A percentile compares a stretch with the other conserved stretches of the same genome.
phyloP scores from a whole-genome alignment of 2,329 filamentous ascomycete species.

The Hypoxylon sp. region DNA sequence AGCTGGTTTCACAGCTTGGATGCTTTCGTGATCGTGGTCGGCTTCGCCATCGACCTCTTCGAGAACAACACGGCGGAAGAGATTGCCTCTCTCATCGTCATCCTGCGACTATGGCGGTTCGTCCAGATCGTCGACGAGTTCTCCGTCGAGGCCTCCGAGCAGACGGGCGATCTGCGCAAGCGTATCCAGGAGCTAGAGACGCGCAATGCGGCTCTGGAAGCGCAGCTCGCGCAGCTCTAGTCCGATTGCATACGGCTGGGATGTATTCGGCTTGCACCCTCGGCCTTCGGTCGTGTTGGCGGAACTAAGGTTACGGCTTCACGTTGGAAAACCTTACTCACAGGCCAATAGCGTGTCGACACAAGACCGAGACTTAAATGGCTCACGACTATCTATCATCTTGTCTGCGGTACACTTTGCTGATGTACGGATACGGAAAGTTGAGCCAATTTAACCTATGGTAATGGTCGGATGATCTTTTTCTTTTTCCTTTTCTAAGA shows the following conservation, averaged over 20 bases:
- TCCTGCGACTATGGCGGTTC: slow-evolving; percentile 75
- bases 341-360: slow-evolving; percentile 2
- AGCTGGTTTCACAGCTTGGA: slow-evolving; percentile 74
- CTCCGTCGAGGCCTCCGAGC: slow-evolving; percentile 71
- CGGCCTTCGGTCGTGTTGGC: slow-evolving; percentile 17
- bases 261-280: not conserved
- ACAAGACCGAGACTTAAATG: not conserved
- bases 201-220: slow-evolving; percentile 57
- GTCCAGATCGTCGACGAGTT: slow-evolving; percentile 79
- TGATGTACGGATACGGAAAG: not conserved
- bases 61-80: slow-evolving; percentile 71
- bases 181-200: slow-evolving; percentile 64
- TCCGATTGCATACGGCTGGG: not conserved
- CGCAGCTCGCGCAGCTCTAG: slow-evolving; percentile 30
- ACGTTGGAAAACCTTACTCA: slow-evolving; percentile 28
- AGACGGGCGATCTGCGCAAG: slow-evolving; percentile 67
- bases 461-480: slow-evolving; percentile 1
- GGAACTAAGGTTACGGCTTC: slow-evolving; percentile 33
- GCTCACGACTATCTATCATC: slow-evolving; percentile 1
- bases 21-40: slow-evolving; percentile 70
- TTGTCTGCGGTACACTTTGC: slow-evolving; percentile 3
- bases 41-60: slow-evolving; percentile 72
- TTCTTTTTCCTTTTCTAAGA: not conserved
- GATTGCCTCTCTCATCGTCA: slow-evolving; percentile 74
- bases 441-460: not conserved